Evolutionary conservation across 2,329 filamentous ascomycete genomes (phyloP).

Genomic region (Hymenoscyphus occultus): DNA sequence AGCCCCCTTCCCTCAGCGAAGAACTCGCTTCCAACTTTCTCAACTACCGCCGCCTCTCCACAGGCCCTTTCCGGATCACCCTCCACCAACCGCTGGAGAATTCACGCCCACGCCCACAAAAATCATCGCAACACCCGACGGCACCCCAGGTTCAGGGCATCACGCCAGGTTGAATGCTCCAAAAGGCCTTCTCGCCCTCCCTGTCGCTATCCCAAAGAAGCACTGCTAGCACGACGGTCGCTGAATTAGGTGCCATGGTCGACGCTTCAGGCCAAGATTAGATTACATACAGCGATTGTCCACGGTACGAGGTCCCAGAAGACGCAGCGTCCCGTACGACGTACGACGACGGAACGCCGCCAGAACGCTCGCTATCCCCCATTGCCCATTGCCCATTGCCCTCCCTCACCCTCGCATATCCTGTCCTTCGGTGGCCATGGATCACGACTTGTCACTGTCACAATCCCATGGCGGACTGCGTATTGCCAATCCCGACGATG

Average conservation of each 20-base stretch:
- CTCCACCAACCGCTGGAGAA: slow-evolving; percentile 1
- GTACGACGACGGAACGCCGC: not conserved
- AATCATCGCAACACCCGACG: not conserved
- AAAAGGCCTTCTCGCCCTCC: not conserved
- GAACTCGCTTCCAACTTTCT: slow-evolving; percentile 1
- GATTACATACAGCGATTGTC: slow-evolving; percentile 3
- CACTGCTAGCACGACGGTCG: not conserved
- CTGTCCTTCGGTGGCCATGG: slow-evolving; percentile 55
- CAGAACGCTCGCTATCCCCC: not conserved
- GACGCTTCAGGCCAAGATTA: slow-evolving; percentile 3
- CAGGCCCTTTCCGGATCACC: not conserved
- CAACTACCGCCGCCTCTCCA: not conserved
- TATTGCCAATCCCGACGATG: slow-evolving; percentile 86
- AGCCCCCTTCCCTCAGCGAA: not conserved
- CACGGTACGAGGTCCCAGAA: not conserved
- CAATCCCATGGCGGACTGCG: slow-evolving; percentile 89
- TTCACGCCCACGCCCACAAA: not conserved
- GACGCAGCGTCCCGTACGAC: slow-evolving; percentile 1
- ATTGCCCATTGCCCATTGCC: too few relatives aligned
- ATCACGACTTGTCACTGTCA: slow-evolving; percentile 87
- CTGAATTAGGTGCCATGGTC: slow-evolving; percentile 3
- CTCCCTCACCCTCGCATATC: not conserved
- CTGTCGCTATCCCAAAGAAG: not conserved
- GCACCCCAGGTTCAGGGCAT: not conserved
- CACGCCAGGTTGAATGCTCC: not conserved